These are phyloP conservation scores for Asclepias syriaca DNA, from an alignment of 257 asterid genomes.

Conservation along the genomic window DNA sequence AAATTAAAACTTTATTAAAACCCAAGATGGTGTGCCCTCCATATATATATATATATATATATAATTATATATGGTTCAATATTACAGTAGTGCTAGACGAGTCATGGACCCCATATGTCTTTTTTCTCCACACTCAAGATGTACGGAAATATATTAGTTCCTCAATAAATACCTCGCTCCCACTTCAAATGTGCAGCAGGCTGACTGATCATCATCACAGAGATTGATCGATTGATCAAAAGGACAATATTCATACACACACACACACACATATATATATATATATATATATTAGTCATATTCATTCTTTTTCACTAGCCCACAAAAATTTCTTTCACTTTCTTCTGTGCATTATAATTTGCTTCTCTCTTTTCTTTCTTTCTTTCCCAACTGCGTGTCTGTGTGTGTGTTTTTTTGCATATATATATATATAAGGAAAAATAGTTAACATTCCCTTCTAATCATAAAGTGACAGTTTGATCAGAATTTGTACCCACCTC, in stretches of 20 bases:
- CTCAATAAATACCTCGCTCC: conserved; percentile 17
- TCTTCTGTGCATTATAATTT: background rate
- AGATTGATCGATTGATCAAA: background rate
- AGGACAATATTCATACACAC: background rate
- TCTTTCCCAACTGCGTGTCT: background rate
- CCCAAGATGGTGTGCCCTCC: background rate
- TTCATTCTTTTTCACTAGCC: conserved; percentile 8
- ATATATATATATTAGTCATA: background rate
- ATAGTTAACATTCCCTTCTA: background rate
- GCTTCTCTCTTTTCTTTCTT: background rate
- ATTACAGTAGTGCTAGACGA: conserved; percentile 7
- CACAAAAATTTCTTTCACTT: conserved; percentile 11
- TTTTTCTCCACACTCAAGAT: background rate
- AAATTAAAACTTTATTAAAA: background rate
- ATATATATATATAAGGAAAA: background rate
- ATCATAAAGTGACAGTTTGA: background rate
- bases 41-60: background rate
- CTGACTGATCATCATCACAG: background rate
- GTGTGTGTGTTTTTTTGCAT: background rate
- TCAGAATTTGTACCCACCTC: background rate
- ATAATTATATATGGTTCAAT: background rate
- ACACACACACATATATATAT: too few relatives aligned
- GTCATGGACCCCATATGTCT: background rate
- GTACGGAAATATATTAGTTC: conserved; percentile 18
- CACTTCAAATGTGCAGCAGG: conserved; percentile 11